phyloP scores from a whole-genome alignment of 352 stramenopile species.

The Pythium dissimile region DNA sequence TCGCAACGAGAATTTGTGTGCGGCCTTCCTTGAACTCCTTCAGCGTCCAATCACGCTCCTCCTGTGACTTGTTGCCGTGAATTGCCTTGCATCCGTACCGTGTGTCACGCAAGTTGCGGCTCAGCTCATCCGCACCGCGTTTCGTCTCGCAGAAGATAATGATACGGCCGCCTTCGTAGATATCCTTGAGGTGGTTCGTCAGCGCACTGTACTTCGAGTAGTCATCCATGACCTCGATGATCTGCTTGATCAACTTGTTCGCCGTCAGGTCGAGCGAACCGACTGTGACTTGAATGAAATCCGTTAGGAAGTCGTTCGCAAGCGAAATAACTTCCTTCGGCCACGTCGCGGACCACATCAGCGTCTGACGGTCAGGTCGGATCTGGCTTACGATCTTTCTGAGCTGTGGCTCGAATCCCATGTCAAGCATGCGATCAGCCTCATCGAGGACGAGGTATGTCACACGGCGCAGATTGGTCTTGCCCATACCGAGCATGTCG shows the following conservation, averaged over 20 bases:
- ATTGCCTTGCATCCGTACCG: constrained; percentile 96
- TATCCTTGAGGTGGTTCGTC: constrained; percentile 71
- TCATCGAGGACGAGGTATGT: constrained; percentile 99
- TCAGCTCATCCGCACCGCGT: constrained; percentile 96
- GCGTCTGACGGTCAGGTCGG: constrained; percentile 95
- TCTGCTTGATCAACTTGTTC: constrained; percentile 98
- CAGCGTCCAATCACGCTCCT: constrained; percentile 96
- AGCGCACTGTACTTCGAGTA: constrained; percentile 95
- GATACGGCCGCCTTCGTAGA: constrained; percentile 91
- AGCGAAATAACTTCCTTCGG: constrained; percentile 97
- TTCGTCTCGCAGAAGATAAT: constrained; percentile 99
- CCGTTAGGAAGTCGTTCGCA: constrained; percentile 96
- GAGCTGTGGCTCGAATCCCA: constrained; percentile 94
- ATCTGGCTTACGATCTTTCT: constrained; percentile 98
- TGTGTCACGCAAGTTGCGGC: constrained; percentile 89
- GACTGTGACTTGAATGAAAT: constrained; percentile 96
- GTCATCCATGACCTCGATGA: constrained; percentile 96
- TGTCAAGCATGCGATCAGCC: constrained; percentile 96
- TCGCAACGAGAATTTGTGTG: constrained; percentile 96
- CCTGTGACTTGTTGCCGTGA: constrained; percentile 99
- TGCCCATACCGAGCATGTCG: constrained; percentile 96
- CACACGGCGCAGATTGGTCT: constrained; percentile 95
- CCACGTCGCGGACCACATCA: constrained; percentile 99
- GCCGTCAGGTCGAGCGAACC: constrained; percentile 95
- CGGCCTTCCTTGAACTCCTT: constrained; percentile 96